phyloP scores from a whole-genome alignment of 2,329 filamentous ascomycete species.

The Ceratocystis diversiconidia region DNA sequence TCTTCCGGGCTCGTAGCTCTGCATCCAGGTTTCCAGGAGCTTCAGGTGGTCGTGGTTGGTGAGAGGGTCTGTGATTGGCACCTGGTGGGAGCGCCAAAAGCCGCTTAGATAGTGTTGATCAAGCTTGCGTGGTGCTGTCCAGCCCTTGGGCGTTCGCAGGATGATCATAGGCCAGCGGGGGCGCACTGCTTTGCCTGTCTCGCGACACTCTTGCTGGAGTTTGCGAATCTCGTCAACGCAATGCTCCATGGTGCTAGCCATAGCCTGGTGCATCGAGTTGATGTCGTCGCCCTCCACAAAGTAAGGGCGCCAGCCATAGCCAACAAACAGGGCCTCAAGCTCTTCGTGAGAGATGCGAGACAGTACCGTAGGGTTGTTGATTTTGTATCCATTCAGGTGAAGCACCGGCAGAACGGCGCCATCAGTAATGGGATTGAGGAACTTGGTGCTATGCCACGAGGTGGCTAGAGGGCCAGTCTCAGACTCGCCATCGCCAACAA shows the following conservation, averaged over 20 bases:
- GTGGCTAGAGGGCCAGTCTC: constrained; percentile 68
- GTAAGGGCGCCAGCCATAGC: constrained; percentile 67
- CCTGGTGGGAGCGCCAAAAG: constrained; percentile 69
- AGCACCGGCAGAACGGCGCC: constrained; percentile 65
- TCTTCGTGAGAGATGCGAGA: constrained; percentile 62
- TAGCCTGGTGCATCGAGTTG: constrained; percentile 65
- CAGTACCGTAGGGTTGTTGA: constrained; percentile 64
- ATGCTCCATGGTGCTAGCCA: constrained; percentile 61
- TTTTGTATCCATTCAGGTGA: constrained; percentile 74
- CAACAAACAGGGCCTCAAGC: constrained; percentile 52
- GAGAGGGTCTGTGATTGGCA: constrained; percentile 57
- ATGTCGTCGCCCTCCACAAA: constrained; percentile 66
- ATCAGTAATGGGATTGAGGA: constrained; percentile 64
- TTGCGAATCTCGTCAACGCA: constrained; percentile 55
- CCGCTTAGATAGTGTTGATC: constrained; percentile 57
- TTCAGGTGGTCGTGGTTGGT: constrained; percentile 52
- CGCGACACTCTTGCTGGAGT: constrained; percentile 57
- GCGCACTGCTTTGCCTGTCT: constrained; percentile 53
- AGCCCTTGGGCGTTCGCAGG: constrained; percentile 64
- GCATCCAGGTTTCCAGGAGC: constrained; percentile 63
- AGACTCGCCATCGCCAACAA: constrained; percentile 70
- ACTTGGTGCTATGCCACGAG: constrained; percentile 71
- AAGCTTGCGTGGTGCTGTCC: constrained; percentile 60
- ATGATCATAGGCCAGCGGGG: constrained; percentile 69
- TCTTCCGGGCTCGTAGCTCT: constrained; percentile 57